Evolutionary conservation across 1,139 yeast species (phyloP), one percentile per base, ranked within the genome.

Genomic region (Saccharomyces hybrid): DNA sequence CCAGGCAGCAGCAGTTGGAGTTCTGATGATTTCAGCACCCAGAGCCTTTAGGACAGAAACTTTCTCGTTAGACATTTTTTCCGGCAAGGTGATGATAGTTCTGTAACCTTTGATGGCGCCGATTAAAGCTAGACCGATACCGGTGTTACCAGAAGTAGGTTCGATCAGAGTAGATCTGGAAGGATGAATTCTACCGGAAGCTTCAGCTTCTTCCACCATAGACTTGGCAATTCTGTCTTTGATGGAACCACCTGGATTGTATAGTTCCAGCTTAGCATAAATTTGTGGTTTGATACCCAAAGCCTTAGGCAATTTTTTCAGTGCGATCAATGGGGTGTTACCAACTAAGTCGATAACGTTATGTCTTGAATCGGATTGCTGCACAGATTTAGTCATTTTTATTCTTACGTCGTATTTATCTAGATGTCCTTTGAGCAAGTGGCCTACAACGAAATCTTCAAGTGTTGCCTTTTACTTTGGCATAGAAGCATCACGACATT

Each of bases 161-260:
- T 88, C 96, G 62, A 88, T 88, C 66, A 88, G 75, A 32, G 96
- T 88, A 67, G 85, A 83, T 55, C 66, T 63, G 2, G 95, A 95
- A 20, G 96, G 95, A 73, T 85, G 86, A 64, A 88, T 86, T 62
- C 82, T 74, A 51, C 96, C 96, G 34, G 78, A 75, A 63, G 79
- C 81, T 71, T 88, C 96, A 26, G 96, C 96, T 67, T 87, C 88
- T 65, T 85, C 85, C 28, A 88, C 85, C 61, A 93, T 86, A 1
- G 95, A 87, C 51, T 88, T 76, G 1, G 98, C 99, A 46, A 93
- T 96, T 53, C 99, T 75, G 66, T 93, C 99, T 66, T 93, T 93
- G 41, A 97, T 96, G 51, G 96, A 87, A 0, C 98, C 98, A 23
- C 95, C 99, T 0, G 98, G 98, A 64, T 93, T 93, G 63, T 79